Evolutionary conservation across 2,329 filamentous ascomycete genomes (phyloP).

Genomic region (Colletotrichum sublineola): DNA sequence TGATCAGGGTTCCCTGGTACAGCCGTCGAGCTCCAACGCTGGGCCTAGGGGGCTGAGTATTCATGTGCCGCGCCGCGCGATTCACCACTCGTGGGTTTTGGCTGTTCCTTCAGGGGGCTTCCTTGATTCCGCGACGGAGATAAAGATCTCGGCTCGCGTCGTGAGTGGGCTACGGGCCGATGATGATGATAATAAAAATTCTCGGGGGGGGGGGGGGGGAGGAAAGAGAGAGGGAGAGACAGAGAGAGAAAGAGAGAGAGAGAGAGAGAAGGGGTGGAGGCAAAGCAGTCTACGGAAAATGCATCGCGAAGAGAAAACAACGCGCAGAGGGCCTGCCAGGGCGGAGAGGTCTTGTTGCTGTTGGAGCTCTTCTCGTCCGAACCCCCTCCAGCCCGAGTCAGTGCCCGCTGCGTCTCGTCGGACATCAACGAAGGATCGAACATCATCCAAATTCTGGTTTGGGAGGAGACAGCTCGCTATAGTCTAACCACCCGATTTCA

Average conservation of each 20-base stretch:
- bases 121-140: slow-evolving; percentile 11
- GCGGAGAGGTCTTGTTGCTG: background rate
- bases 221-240: background rate
- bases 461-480: slow-evolving; percentile 8
- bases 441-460: slow-evolving; percentile 20
- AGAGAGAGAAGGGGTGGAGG: too few relatives aligned
- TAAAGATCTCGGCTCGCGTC: slow-evolving; percentile 9
- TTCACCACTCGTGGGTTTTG: background rate
- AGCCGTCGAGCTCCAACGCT: background rate
- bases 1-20: background rate
- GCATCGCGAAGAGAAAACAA: background rate
- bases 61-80: background rate
- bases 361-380: background rate
- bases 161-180: slow-evolving; percentile 1
- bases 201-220: rapidly evolving
- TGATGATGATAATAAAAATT: background rate
- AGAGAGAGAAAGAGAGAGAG: too few relatives aligned
- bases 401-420: background rate
- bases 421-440: slow-evolving; percentile 4
- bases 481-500: background rate
- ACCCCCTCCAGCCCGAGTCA: background rate
- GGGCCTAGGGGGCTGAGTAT: background rate
- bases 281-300: background rate
- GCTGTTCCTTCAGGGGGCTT: background rate
- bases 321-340: background rate